phyloP scores from a whole-genome alignment of 179 eudicot species.

The Pouteria campechiana region DNA sequence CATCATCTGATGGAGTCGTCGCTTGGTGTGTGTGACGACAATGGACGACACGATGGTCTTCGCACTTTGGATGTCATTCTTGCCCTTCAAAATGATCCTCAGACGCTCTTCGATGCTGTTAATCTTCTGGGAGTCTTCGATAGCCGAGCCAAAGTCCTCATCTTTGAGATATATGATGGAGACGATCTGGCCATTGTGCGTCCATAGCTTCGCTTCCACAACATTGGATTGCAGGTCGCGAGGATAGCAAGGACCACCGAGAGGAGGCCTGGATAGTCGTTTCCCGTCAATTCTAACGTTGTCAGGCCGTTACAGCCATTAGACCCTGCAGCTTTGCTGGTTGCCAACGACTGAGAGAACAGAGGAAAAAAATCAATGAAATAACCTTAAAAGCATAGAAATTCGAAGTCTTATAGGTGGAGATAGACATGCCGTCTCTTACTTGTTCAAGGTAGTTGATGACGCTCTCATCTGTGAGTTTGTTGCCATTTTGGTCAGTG shows the following conservation, averaged over 20 bases:
- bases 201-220: conserved; percentile 84
- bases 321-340: conserved; percentile 34
- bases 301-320: conserved; percentile 52
- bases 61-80: conserved; percentile 67
- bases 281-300: conserved; percentile 70
- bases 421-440: too few relatives aligned
- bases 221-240: conserved; percentile 55
- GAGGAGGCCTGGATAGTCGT: conserved; percentile 60
- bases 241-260: conserved; percentile 80
- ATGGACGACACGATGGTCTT: conserved; percentile 56
- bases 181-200: conserved; percentile 81
- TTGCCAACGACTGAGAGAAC: conserved; percentile 53
- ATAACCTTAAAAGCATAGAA: background rate
- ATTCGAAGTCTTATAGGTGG: too few relatives aligned
- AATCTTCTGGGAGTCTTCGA: conserved; percentile 48
- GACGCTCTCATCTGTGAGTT: conserved; percentile 69
- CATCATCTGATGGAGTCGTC: conserved; percentile 93
- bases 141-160: conserved; percentile 46
- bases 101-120: conserved; percentile 40
- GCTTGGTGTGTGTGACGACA: conserved; percentile 61
- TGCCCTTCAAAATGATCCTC: conserved; percentile 74
- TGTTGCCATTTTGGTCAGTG: conserved; percentile 73
- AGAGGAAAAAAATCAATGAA: too few relatives aligned
- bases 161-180: conserved; percentile 71
- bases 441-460: conserved; percentile 82